Percentiles rank a stretch among this genome's conserved stretches.
These are phyloP conservation scores for Penicillium sp. DNA, from an alignment of 2,329 filamentous ascomycete species.

Conservation along the genomic window DNA sequence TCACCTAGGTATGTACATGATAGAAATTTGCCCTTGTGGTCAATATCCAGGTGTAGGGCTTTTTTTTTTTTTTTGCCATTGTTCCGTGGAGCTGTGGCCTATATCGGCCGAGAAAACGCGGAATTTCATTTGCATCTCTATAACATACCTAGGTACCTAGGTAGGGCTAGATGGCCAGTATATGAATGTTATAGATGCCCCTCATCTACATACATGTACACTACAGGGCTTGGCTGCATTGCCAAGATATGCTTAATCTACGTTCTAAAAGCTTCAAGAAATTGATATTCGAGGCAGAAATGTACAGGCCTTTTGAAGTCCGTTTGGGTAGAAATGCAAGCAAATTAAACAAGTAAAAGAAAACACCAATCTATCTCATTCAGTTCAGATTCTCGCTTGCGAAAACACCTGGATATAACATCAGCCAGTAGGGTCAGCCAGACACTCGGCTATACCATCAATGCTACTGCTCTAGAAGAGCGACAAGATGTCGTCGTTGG, in stretches of 20 bases:
- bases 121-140: neutral
- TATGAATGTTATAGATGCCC: neutral
- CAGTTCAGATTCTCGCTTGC: slow-evolving; percentile 24
- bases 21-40: neutral
- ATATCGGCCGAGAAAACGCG: neutral
- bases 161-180: neutral
- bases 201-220: neutral
- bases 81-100: neutral
- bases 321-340: slow-evolving; percentile 15
- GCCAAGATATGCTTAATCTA: neutral
- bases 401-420: slow-evolving; percentile 23
- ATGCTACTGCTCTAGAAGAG: slow-evolving; percentile 45
- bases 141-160: no score
- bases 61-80: neutral
- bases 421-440: slow-evolving; percentile 3
- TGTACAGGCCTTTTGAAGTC: slow-evolving; percentile 23
- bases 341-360: slow-evolving; percentile 20
- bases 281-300: slow-evolving; percentile 8
- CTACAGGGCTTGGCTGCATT: neutral
- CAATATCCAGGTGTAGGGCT: neutral
- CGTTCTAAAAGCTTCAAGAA: neutral
- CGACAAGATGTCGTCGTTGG: slow-evolving; percentile 56
- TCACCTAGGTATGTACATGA: no score
- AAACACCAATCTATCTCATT: slow-evolving; percentile 25
- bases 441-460: slow-evolving; percentile 10